Conservation (phyloP, 73 alveolate species). For the Paramecium pentaurelia region DNA sequence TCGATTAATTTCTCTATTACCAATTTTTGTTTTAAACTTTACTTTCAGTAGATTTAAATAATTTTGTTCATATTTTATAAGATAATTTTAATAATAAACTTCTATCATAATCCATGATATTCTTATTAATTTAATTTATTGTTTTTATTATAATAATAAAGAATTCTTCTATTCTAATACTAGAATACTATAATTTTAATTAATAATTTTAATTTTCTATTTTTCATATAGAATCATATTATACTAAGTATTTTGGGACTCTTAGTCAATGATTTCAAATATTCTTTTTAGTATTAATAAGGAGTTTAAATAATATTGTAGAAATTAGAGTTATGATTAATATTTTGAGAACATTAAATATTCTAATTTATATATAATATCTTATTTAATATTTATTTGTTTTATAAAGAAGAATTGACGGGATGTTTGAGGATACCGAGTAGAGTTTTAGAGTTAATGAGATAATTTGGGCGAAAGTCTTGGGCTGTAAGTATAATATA, state of each 20-base stretch:
- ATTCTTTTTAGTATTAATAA: no score
- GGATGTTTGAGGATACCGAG: not conserved
- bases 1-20: no score
- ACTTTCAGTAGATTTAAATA: not conserved
- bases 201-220: no score
- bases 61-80: not conserved
- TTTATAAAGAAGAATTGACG: not conserved
- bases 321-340: not conserved
- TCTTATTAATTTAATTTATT: no score
- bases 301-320: not conserved
- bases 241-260: no score
- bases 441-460: constrained; percentile 10
- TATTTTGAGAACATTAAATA: not conserved
- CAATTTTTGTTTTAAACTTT: not conserved
- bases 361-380: not conserved
- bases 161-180: no score
- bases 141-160: no score
- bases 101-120: no score
- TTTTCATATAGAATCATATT: no score
- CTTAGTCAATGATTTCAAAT: no score
- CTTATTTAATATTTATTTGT: not conserved
- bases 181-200: not conserved
- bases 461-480: constrained; percentile 48
- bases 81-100: no score
- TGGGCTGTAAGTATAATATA: constrained; percentile 16